Conservation (phyloP, 2,329 filamentous ascomycete genomes). For the Aspergillus nomiae region DNA sequence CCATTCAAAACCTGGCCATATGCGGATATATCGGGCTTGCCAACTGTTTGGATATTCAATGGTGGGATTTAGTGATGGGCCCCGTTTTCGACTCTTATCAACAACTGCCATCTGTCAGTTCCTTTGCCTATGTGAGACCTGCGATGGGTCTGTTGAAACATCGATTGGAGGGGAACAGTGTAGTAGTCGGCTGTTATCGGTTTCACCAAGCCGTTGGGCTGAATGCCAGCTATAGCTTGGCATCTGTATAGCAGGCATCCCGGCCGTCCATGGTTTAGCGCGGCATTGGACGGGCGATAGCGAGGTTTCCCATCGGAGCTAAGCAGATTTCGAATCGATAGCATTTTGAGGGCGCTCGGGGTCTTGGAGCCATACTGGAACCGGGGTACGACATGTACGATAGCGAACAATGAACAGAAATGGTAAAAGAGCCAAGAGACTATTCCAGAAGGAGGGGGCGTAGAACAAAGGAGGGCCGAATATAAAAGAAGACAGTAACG, state of each 20-base stretch:
- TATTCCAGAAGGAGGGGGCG: not conserved
- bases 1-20: conserved; percentile 10
- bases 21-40: conserved; percentile 6
- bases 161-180: not conserved
- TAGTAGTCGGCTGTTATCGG: not conserved
- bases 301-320: not conserved
- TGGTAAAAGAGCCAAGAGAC: not conserved
- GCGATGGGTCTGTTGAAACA: not conserved
- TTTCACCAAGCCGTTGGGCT: not conserved
- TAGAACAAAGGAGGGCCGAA: not conserved
- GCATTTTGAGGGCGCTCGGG: not conserved
- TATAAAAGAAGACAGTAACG: not conserved
- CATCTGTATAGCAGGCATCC: not conserved
- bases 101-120: conserved; percentile 7
- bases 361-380: not conserved
- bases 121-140: not conserved
- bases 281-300: not conserved
- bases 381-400: not conserved
- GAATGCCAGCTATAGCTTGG: not conserved
- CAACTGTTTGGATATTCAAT: not conserved
- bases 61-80: conserved; percentile 5
- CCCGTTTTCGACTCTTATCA: conserved; percentile 8
- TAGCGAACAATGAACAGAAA: not conserved
- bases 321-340: not conserved
- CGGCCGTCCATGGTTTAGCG: not conserved